Evolutionary conservation across 2,329 filamentous ascomycete genomes (phyloP), one percentile per base, ranked within the genome.

Genomic region (Boeremia lycopersici): DNA sequence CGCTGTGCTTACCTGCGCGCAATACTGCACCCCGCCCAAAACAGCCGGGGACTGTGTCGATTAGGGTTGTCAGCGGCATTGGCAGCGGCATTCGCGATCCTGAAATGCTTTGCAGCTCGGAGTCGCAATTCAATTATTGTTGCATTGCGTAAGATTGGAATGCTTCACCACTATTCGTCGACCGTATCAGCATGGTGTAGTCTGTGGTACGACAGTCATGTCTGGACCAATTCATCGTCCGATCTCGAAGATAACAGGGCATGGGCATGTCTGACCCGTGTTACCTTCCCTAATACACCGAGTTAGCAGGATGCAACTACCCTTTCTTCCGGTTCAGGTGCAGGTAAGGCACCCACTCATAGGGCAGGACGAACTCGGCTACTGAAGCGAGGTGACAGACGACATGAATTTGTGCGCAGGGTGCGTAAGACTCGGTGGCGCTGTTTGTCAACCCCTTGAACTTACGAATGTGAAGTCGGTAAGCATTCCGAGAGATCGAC

Each of bases 1-100:
- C 46, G 26, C 30, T 23, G 39, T 34, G 52, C 52, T 50, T 55
- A 46, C 46, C 47, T 50, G 52, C 52, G 50, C 41, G 46, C 42
- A 55, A 50, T 50, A 39, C 46, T 47, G 41, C 46, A 46, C 9
- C 13, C 17, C 42, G 35, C 46, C 46, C 3, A 46, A 46, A 46
- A 26, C 36, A 33, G 46, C 10, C 30, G 30, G 36, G 33, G 41
- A 30, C 23, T 25, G 19, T 23, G 19, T 23, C 19, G 19, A 23
- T 23, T 23, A 23, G 19, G 23, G 46, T 28, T 15, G 19, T 36
- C 35, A 38, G 23, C 23, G 17, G 52, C 31, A 42, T 39, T 28
- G 41, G 47, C 31, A 50, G 47, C 46, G 25, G 41, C 34, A 23
- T 45, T 34, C 35, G 52, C 41, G 31, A 41, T 46, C 41, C 36